phyloP scores from a whole-genome alignment of 169 alveolate species.

The Eimeria praecox region DNA sequence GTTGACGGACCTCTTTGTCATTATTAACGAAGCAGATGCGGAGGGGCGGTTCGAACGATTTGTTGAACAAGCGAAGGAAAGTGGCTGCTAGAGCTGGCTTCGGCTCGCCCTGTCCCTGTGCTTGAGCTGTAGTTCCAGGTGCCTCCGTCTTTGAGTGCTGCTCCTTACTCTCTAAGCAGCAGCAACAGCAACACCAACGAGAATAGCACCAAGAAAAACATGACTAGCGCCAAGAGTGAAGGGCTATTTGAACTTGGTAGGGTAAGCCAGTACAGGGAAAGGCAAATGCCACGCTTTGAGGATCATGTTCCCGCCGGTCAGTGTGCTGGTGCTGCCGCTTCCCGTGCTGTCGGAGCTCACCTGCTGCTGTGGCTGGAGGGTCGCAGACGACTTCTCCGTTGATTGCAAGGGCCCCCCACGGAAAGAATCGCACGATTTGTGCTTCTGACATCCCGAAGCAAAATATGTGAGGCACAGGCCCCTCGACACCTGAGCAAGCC shows the following conservation, averaged over 20 bases:
- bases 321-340: background rate
- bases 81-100: conserved; percentile 52
- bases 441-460: conserved; percentile 78
- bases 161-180: conserved; percentile 9
- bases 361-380: conserved; percentile 16
- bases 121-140: conserved; percentile 5
- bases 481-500: conserved; percentile 72
- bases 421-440: conserved; percentile 68
- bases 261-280: background rate
- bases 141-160: conserved; percentile 15
- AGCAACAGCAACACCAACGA: background rate
- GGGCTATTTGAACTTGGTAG: background rate
- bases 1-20: conserved; percentile 25
- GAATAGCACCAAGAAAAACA: background rate
- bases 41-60: conserved; percentile 42
- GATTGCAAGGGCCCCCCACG: conserved; percentile 79
- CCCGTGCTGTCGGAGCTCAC: background rate
- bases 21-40: conserved; percentile 59
- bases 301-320: background rate
- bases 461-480: conserved; percentile 75
- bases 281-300: background rate
- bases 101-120: background rate
- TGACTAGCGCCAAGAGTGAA: background rate
- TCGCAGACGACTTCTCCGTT: conserved; percentile 69
- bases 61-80: conserved; percentile 42